Conservation (phyloP, 306 rosid species). For the Malus orientalis region DNA sequence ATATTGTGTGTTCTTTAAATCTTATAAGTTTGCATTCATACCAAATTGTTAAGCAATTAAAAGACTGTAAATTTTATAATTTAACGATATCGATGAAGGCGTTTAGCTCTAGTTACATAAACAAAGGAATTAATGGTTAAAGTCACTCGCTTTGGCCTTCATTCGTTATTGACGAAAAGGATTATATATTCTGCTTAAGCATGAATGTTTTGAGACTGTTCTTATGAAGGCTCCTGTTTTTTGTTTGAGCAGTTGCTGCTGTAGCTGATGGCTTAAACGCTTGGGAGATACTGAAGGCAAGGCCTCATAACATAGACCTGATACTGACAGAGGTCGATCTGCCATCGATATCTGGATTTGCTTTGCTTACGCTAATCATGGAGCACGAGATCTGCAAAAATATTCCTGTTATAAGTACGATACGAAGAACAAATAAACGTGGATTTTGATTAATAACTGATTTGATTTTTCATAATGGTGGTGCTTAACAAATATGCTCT, state of each 20-base stretch:
- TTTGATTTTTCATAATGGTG: neutral
- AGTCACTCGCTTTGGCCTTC: neutral
- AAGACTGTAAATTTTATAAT: neutral
- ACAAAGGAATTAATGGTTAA: neutral
- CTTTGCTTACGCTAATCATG: slow-evolving; percentile 74
- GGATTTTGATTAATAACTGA: neutral
- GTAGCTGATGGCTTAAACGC: slow-evolving; percentile 93
- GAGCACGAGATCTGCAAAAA: slow-evolving; percentile 88
- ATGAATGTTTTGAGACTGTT: neutral
- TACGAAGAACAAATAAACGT: neutral
- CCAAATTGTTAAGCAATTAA: neutral
- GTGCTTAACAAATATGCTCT: neutral
- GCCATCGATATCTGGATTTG: slow-evolving; percentile 88
- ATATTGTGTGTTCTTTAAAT: neutral
- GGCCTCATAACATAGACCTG: slow-evolving; percentile 61
- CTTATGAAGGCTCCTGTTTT: neutral
- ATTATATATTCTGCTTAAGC: neutral
- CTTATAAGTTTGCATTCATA: neutral
- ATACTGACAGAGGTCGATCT: slow-evolving; percentile 89
- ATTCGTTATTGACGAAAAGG: neutral
- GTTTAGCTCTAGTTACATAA: neutral
- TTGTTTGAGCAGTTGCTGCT: slow-evolving; percentile 71
- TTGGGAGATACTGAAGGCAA: slow-evolving; percentile 87
- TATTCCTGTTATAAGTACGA: slow-evolving; percentile 93
- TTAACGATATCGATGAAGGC: neutral